phyloP scores from a whole-genome alignment of 192 early-diverging fungal genomes.

The Backusella psychrophila region DNA sequence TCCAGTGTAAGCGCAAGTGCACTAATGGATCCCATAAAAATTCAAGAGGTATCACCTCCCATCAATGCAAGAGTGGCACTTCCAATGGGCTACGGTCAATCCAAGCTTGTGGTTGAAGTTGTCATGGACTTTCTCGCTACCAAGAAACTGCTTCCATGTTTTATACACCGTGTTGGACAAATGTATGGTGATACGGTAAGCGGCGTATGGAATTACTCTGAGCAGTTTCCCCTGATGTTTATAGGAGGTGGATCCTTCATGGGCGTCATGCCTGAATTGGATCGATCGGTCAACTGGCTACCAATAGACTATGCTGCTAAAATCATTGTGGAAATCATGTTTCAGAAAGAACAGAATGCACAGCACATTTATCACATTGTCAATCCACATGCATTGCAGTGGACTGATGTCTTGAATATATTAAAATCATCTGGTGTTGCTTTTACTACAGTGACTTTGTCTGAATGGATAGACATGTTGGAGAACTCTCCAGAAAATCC shows the following conservation, averaged over 20 bases:
- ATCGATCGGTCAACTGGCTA: slow-evolving; percentile 25
- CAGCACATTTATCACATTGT: slow-evolving; percentile 24
- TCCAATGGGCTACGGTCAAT: slow-evolving; percentile 32
- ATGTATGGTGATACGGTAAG: slow-evolving; percentile 22
- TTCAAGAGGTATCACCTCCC: slow-evolving; percentile 16
- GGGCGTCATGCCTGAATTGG: slow-evolving; percentile 22
- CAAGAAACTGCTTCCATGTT: slow-evolving; percentile 18
- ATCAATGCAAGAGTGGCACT: slow-evolving; percentile 11
- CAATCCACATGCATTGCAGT: slow-evolving; percentile 20
- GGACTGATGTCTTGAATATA: slow-evolving; percentile 14
- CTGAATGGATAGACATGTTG: slow-evolving; percentile 19
- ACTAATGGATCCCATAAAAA: background rate
- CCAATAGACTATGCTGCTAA: slow-evolving; percentile 25
- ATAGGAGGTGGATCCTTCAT: slow-evolving; percentile 21
- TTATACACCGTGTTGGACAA: slow-evolving; percentile 32
- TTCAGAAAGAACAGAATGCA: background rate
- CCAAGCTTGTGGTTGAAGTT: slow-evolving; percentile 30
- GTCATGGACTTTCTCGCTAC: slow-evolving; percentile 12
- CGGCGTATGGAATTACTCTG: slow-evolving; percentile 31
- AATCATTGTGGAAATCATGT: slow-evolving; percentile 19
- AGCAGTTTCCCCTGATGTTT: slow-evolving; percentile 26
- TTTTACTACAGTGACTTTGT: slow-evolving; percentile 5
- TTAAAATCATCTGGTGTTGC: slow-evolving; percentile 12
- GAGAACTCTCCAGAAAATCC: slow-evolving; percentile 22
- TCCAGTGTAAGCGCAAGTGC: slow-evolving; percentile 29